phyloP scores from a whole-genome alignment of 495 filamentous ascomycete species.

The Penicillium salamii region DNA sequence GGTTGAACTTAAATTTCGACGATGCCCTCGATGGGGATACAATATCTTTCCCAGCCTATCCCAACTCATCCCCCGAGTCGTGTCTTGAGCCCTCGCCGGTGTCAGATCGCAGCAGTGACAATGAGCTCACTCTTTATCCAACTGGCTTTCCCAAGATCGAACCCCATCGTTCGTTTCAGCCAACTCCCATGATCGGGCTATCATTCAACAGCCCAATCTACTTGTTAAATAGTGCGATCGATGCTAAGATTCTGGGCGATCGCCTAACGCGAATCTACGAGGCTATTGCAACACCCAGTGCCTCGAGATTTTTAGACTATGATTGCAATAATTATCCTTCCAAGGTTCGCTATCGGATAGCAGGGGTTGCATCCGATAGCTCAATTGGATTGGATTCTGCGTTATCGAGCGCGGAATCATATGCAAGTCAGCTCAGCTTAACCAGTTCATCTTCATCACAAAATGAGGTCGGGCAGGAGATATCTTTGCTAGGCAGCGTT shows the following conservation, averaged over 20 bases:
- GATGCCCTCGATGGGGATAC: not conserved
- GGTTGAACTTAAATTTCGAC: conserved; percentile 15
- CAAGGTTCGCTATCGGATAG: conserved; percentile 15
- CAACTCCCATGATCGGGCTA: not conserved
- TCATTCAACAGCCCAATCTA: conserved; percentile 19
- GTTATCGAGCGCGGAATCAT: not conserved
- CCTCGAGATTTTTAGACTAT: conserved; percentile 21
- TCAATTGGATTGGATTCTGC: not conserved
- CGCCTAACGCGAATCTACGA: conserved; percentile 18
- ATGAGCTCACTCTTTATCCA: not conserved
- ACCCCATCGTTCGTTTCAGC: not conserved
- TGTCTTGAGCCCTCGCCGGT: not conserved
- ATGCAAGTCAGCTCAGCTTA: not conserved
- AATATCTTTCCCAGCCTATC: not conserved
- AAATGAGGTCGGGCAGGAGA: not conserved
- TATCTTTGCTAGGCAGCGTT: conserved; percentile 18
- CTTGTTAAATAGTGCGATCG: conserved; percentile 22
- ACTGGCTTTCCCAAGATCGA: not conserved
- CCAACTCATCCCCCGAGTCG: not conserved
- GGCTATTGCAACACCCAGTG: conserved; percentile 18
- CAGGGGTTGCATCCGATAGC: conserved; percentile 5
- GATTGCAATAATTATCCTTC: conserved; percentile 20
- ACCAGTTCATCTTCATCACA: not conserved
- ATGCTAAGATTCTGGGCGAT: conserved; percentile 17
- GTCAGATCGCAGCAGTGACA: not conserved